Evolutionary conservation across 768 basidiomycete genomes (phyloP).

Genomic region (Galerina marginata): DNA sequence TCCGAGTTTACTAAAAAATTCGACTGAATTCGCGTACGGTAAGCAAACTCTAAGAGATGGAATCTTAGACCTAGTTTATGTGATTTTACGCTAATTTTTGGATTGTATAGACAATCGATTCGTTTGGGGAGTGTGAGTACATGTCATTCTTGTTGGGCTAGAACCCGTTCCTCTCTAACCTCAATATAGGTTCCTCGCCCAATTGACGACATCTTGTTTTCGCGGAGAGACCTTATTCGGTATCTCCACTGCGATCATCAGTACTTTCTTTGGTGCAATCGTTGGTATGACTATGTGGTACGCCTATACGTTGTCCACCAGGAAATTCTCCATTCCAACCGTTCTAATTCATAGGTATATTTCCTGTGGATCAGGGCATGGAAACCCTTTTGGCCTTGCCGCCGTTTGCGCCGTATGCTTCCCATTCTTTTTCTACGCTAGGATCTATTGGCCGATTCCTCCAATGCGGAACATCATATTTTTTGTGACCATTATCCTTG

Average conservation of each 20-base stretch:
- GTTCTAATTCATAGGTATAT: constrained; percentile 58
- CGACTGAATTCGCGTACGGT: constrained; percentile 42
- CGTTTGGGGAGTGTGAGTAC: constrained; percentile 71
- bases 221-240: constrained; percentile 78
- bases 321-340: neutral
- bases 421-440: constrained; percentile 73
- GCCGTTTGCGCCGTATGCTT: constrained; percentile 71
- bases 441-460: constrained; percentile 77
- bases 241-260: constrained; percentile 61
- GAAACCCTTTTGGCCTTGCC: constrained; percentile 73
- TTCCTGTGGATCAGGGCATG: constrained; percentile 61
- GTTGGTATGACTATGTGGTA: constrained; percentile 73
- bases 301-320: constrained; percentile 19
- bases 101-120: constrained; percentile 56
- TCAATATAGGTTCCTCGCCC: constrained; percentile 69
- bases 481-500: constrained; percentile 66
- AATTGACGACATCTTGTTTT: constrained; percentile 72
- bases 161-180: neutral
- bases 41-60: neutral
- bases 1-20: constrained; percentile 58
- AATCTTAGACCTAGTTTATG: too few species aligned
- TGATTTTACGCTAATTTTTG: neutral
- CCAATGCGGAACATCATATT: constrained; percentile 75
- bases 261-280: constrained; percentile 70
- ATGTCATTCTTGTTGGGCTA: too few species aligned